Evolutionary conservation across 331 rosid species (phyloP), one percentile per base, ranked within the genome.

Genomic region (Pyrus hybrid): DNA sequence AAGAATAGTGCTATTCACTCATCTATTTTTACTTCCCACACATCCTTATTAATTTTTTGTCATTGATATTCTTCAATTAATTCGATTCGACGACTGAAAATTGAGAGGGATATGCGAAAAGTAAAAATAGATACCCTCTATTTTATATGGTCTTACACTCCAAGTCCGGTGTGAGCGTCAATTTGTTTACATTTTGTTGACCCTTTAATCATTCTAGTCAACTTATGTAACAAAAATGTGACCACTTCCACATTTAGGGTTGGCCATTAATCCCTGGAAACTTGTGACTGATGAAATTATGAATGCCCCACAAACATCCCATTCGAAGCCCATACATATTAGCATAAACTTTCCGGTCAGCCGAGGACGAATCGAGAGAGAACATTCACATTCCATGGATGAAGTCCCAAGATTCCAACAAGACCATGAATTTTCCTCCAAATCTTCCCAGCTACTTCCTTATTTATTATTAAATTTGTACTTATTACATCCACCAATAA

Each of bases 31-130:
- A 35, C 3, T 35, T 35, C 0, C 0, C 1, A 37, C 4, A 10
- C 0, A 37, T 3, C 0, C 13, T 0, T 37, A 0, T 37, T 37
- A 37, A 37, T 9, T 37, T 37, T 37, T 37, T 37, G 1, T 0
- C 13, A 37, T 37, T 37, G 1, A 37, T 8, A 1, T 0, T 35
- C 0, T 9, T 37, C 0, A 37, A 37, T 37, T 37, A 13, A 37
- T 37, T 37, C 45, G 0, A 37, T 37, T 37, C 0, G 13, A 37
- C 45, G 1, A 0, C 0, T 37, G 1, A 37, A 37, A 37, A 37
- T 37, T 9, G 1, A 37, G 0, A 37, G 0, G 1, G 4, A 1
- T 37, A 0, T 9, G 45, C 4, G 0, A 37, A 4, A 37, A 37
- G 3, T 10, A 9, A 37, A 37, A 37, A 9, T 37, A 10, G 4